Evolutionary conservation across 2,329 filamentous ascomycete species (phyloP), one percentile per base, ranked within the genome.

Genomic region (Amphichorda felina): DNA sequence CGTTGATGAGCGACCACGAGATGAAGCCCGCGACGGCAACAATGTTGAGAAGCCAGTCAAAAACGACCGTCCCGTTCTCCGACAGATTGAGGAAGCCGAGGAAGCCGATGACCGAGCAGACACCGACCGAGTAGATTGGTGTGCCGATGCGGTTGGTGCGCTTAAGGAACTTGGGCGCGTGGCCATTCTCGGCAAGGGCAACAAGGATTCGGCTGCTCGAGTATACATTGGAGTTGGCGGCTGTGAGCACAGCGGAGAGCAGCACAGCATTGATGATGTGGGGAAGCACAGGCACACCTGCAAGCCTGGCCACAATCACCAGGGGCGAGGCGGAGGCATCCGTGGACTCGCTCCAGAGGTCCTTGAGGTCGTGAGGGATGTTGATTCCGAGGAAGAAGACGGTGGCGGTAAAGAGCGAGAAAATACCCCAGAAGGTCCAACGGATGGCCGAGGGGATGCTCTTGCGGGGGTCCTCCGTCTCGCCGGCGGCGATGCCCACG

Each of bases 261-360:
- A 89, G 72, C 7, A 86, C 76, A 13, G 75, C 82, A 55, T 89
- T 89, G 64, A 89, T 77, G 50, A 88, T 77, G 45, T 73, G 63
- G 5, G 75, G 71, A 4, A 85, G 69, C 4, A 72, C 68, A 7
- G 61, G 59, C 38, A 84, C 75, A 28, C 79, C 79, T 21, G 79
- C 79, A 14, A 72, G 63, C 24, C 66, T 61, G 26, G 68, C 70
- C 21, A 71, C 69, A 39, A 79, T 69, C 48, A 79, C 74, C 35
- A 82, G 66, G 5, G 79, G 79, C 3, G 77, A 82, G 3, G 76
- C 74, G 0, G 72, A 72, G 14, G 76, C 78, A 49, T 80, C 64
- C 31, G 64, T 65, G 28, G 60, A 59, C 30, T 59, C 60, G 40
- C 59, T 68, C 19, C 68, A 54, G 15, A 85, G 68, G 8, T 57